phyloP scores from a whole-genome alignment of 2,329 filamentous ascomycete genomes.

The Chaetoscypha palmicola region DNA sequence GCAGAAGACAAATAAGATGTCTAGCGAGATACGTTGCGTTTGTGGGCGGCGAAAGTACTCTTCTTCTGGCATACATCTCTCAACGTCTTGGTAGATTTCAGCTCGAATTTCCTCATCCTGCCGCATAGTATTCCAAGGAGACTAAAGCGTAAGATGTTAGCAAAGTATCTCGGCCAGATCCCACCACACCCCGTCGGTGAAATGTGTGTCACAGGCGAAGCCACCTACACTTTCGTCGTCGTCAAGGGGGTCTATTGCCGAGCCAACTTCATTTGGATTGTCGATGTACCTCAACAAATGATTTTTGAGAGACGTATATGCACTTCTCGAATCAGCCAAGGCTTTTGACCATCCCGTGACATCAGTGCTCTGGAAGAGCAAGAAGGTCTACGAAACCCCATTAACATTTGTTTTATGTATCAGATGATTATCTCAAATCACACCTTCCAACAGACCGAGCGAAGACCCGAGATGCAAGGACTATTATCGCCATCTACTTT shows the following conservation, averaged over 20 bases:
- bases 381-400: slow-evolving; percentile 59
- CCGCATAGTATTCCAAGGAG: slow-evolving; percentile 82
- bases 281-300: slow-evolving; percentile 78
- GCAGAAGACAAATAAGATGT: slow-evolving; percentile 90
- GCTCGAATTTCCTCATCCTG: slow-evolving; percentile 76
- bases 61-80: slow-evolving; percentile 83
- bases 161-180: too few species aligned
- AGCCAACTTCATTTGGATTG: slow-evolving; percentile 72
- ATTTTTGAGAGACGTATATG: slow-evolving; percentile 65
- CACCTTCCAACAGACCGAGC: slow-evolving; percentile 92
- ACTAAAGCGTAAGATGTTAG: slow-evolving; percentile 62
- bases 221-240: slow-evolving; percentile 58
- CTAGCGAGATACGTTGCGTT: slow-evolving; percentile 74
- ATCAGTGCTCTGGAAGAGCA: slow-evolving; percentile 65
- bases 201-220: too few species aligned
- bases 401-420: too few species aligned
- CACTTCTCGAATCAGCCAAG: slow-evolving; percentile 60
- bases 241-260: slow-evolving; percentile 73
- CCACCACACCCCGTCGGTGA: too few species aligned
- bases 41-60: slow-evolving; percentile 75
- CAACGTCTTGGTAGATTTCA: slow-evolving; percentile 92
- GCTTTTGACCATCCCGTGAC: slow-evolving; percentile 60
- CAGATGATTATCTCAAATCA: too few species aligned
- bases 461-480: slow-evolving; percentile 64
- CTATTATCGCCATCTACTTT: slow-evolving; percentile 51